Evolutionary conservation across 2,329 filamentous ascomycete genomes (phyloP), one percentile per base, ranked within the genome.

Genomic region (Nemania sp.): DNA sequence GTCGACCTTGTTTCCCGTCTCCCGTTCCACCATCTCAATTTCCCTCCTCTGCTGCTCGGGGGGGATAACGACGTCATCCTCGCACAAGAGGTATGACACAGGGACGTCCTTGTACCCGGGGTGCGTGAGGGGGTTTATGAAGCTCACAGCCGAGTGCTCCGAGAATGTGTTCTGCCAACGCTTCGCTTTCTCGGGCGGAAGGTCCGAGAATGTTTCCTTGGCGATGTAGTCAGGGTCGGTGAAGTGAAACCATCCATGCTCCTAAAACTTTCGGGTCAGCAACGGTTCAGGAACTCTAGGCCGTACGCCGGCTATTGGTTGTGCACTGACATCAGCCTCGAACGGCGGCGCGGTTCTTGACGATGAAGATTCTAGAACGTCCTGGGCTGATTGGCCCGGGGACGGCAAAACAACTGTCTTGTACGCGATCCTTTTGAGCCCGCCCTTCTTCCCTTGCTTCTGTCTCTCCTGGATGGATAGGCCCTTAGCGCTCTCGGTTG

Each of bases 21-120:
- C 67, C 17, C 29, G 45, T 48, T 71, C 75, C 45, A 80, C 74
- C 29, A 66, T 65, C 11, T 76, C 70, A 43, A 70, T 68, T 18
- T 51, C 60, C 0, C 32, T 49, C 40, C 75, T 77, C 65, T 80
- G 77, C 5, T 65, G 45, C 18, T 65, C 58, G 0, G 73, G 66
- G 1, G 67, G 48, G n/a, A 80, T 66, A n/a, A 68, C 64, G 11
- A 54, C 11, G 59, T 80, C 77, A 0, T 72, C 60, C 46, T 76
- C 73, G 40, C 74, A 75, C 12, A 80, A 2, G 9, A 80, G 65
- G 59, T 76, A 80, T 1, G 74, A 78, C 2, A 76, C 74, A 0
- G 74, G 74, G 1, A 78, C 67, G 37, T 79, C 71, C 56, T 74
- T 76, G 60, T 78, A 80, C 0, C 76, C 77, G 2, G 73, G 59